These are phyloP conservation scores for Penicillium psychrosexuale DNA, from an alignment of 2,329 filamentous ascomycete genomes.

Conservation along the genomic window DNA sequence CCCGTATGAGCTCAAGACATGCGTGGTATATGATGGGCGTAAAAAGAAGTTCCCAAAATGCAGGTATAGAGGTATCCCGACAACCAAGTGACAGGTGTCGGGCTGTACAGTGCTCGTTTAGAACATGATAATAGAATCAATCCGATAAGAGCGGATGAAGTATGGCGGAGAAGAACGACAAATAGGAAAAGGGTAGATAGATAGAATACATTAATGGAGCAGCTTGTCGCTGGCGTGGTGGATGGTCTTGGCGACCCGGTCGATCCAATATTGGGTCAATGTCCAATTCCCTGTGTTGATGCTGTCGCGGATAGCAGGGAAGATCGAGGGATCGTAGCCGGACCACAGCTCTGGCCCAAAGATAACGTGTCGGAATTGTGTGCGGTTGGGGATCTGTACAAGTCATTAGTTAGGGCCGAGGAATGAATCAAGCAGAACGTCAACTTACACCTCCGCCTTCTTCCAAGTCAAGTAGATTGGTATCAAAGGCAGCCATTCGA, in stretches of 20 bases:
- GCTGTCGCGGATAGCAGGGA: constrained; percentile 82
- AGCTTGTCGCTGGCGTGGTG: constrained; percentile 56
- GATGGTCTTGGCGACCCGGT: constrained; percentile 69
- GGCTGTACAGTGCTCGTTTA: constrained; percentile 21
- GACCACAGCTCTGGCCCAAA: constrained; percentile 81
- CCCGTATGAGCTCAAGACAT: constrained; percentile 1
- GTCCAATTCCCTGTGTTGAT: constrained; percentile 69
- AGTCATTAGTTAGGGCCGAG: constrained; percentile 11
- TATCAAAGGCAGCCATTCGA: constrained; percentile 77
- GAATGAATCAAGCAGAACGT: neutral
- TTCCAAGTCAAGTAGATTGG: constrained; percentile 73
- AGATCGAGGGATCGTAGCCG: constrained; percentile 64
- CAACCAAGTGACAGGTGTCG: neutral
- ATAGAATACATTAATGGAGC: constrained; percentile 28
- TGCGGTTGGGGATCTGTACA: constrained; percentile 71
- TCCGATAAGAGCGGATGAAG: constrained; percentile 4
- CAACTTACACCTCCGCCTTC: constrained; percentile 68
- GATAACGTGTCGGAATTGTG: constrained; percentile 90
- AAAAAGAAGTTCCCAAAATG: constrained; percentile 12
- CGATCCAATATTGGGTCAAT: constrained; percentile 63
- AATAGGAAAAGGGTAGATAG: constrained; percentile 1
- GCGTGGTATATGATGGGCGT: constrained; percentile 16
- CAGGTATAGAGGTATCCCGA: constrained; percentile 9
- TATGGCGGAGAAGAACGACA: neutral
- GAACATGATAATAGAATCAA: constrained; percentile 5